Conservation (phyloP, 345 rosid species). For the Gossypium raimondii region DNA sequence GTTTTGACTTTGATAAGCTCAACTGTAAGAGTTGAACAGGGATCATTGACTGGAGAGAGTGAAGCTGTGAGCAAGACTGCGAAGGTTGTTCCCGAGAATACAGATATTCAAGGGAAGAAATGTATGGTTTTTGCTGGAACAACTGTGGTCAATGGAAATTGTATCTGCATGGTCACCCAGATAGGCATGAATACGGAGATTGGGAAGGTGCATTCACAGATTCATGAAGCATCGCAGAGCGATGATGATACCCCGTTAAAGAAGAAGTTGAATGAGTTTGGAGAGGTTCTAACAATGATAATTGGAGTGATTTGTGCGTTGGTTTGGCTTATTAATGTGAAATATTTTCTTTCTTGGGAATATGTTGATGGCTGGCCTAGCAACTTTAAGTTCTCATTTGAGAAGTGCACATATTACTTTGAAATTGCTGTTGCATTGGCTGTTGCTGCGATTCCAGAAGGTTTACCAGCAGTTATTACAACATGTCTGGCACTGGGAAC, state of each 20-base stretch:
- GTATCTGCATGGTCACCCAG: constrained; percentile 68
- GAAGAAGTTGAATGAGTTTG: constrained; percentile 89
- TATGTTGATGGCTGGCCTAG: constrained; percentile 85
- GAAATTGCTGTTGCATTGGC: constrained; percentile 97
- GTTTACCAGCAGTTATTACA: constrained; percentile 93
- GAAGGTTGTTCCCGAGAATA: constrained; percentile 53
- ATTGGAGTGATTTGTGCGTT: constrained; percentile 76
- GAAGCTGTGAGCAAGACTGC: constrained; percentile 82
- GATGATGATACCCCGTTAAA: constrained; percentile 94
- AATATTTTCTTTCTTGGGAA: constrained; percentile 90
- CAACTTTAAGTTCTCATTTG: constrained; percentile 86
- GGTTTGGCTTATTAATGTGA: constrained; percentile 93
- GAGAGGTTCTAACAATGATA: constrained; percentile 71
- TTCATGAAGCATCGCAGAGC: constrained; percentile 75
- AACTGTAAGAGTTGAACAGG: constrained; percentile 75
- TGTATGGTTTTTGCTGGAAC: constrained; percentile 90
- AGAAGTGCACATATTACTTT: constrained; percentile 96
- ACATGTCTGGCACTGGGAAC: constrained; percentile 96
- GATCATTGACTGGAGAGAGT: constrained; percentile 91
- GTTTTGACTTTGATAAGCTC: constrained; percentile 64
- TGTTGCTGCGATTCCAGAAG: constrained; percentile 98
- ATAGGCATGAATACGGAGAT: constrained; percentile 87
- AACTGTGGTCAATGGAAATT: constrained; percentile 81
- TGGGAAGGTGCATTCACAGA: constrained; percentile 90
- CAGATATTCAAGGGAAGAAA: constrained; percentile 85